Conservation (phyloP, 257 asterid species). For the Mitragyna speciosa region DNA sequence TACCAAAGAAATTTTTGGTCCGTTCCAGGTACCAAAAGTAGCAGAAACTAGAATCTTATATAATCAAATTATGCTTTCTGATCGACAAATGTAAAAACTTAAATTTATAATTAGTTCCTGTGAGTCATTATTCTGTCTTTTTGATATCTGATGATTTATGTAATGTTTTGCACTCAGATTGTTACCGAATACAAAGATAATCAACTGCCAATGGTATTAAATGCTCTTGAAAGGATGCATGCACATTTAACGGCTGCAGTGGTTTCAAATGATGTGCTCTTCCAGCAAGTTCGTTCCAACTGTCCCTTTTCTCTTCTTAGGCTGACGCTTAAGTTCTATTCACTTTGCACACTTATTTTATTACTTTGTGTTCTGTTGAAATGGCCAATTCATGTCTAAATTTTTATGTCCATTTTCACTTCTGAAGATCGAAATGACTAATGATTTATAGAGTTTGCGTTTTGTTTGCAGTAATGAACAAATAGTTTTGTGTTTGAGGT, state of each 20-base stretch:
- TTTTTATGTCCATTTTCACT: background rate
- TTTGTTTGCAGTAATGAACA: background rate
- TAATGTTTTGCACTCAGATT: constrained; percentile 38
- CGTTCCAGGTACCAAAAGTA: constrained; percentile 69
- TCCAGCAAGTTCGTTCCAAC: constrained; percentile 58
- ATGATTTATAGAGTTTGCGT: background rate
- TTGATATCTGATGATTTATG: background rate
- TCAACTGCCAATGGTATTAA: constrained; percentile 61
- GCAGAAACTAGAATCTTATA: background rate
- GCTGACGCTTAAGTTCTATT: background rate
- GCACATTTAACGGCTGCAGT: constrained; percentile 97
- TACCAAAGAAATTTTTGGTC: constrained; percentile 85
- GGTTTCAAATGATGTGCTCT: constrained; percentile 81
- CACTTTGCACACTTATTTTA: no score
- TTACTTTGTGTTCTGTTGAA: background rate
- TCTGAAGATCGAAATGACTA: background rate
- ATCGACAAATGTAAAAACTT: background rate
- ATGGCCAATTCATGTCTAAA: background rate
- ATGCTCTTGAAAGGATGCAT: constrained; percentile 80
- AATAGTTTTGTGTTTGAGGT: background rate
- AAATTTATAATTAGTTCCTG: background rate
- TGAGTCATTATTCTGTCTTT: background rate
- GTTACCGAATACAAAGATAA: constrained; percentile 73
- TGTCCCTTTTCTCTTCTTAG: background rate
- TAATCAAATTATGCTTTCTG: background rate